Conservation (phyloP, 768 basidiomycete genomes). For the Suillus subalutaceus region DNA sequence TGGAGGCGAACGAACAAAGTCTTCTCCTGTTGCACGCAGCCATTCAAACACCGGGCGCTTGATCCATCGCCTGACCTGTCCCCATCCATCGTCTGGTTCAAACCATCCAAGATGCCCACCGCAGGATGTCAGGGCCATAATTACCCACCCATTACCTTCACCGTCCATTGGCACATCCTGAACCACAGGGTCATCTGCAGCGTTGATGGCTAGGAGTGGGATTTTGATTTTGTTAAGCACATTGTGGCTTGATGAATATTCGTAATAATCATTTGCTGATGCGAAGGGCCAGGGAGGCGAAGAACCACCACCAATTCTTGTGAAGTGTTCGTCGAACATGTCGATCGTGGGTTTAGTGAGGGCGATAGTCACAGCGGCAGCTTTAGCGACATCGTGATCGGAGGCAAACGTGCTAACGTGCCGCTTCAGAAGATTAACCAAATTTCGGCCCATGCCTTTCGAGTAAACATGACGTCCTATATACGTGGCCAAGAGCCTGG, state of each 20-base stretch:
- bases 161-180: constrained; percentile 60
- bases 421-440: constrained; percentile 56
- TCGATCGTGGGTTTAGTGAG: constrained; percentile 57
- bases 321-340: constrained; percentile 64
- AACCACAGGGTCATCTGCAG: constrained; percentile 79
- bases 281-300: constrained; percentile 55
- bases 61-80: constrained; percentile 57
- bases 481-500: constrained; percentile 58
- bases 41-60: constrained; percentile 75
- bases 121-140: constrained; percentile 60
- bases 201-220: constrained; percentile 76
- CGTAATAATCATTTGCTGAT: constrained; percentile 49
- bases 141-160: constrained; percentile 53
- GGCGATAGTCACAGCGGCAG: constrained; percentile 45
- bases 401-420: constrained; percentile 54
- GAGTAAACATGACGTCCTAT: constrained; percentile 71
- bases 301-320: constrained; percentile 70
- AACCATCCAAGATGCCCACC: constrained; percentile 91
- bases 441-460: constrained; percentile 76
- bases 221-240: constrained; percentile 61
- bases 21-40: constrained; percentile 60
- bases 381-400: constrained; percentile 52
- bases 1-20: constrained; percentile 42
- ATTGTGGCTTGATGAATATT: constrained; percentile 61
- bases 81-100: constrained; percentile 45